Evolutionary conservation across 805 yeast genomes (phyloP).

Genomic region (Saccharomycopsis capsularis): DNA sequence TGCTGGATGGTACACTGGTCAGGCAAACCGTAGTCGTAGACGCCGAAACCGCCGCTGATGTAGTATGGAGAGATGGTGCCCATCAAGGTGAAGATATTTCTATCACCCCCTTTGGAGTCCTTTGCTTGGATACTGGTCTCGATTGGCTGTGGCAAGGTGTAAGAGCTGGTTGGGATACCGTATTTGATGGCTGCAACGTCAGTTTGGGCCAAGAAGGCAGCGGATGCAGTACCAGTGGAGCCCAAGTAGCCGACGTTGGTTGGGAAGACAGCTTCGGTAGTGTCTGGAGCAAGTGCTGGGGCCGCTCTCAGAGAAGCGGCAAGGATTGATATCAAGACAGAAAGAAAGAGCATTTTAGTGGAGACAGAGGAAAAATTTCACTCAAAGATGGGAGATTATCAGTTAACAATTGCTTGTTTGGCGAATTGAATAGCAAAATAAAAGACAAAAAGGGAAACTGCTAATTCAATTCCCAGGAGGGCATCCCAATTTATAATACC

Average conservation of each 20-base stretch:
- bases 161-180: conserved; percentile 20
- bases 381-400: no score
- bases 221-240: conserved; percentile 16
- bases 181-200: conserved; percentile 10
- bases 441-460: no score
- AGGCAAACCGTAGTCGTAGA: conserved; percentile 23
- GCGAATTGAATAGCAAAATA: no score
- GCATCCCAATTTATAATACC: no score
- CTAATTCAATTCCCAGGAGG: no score
- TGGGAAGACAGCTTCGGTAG: conserved; percentile 10
- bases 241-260: conserved; percentile 19
- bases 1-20: conserved; percentile 50
- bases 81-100: conserved; percentile 20
- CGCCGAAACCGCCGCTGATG: conserved; percentile 22
- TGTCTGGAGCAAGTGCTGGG: neutral
- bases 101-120: conserved; percentile 14
- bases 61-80: conserved; percentile 23
- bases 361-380: no score
- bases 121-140: conserved; percentile 22
- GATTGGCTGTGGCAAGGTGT: conserved; percentile 22
- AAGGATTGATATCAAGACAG: neutral
- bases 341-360: neutral
- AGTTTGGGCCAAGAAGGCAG: conserved; percentile 21
- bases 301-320: conserved; percentile 1
- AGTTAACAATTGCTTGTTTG: no score